A percentile compares a stretch with the other conserved stretches of the same genome.
phyloP scores from a whole-genome alignment of 352 stramenopile genomes.

The Globisporangium middletonii region DNA sequence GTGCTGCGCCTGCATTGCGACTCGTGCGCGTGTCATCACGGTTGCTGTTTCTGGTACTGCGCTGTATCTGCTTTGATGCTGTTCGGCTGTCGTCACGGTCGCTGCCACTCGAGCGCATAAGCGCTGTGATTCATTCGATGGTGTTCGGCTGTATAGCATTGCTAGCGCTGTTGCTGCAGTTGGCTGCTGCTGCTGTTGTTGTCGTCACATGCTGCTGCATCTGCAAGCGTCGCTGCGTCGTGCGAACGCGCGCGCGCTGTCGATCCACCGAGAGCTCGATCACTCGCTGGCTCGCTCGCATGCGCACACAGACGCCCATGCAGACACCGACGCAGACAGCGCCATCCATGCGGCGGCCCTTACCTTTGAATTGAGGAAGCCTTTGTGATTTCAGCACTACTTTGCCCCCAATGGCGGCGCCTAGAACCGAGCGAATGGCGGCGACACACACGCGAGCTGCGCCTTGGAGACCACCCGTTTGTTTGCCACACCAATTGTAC shows the following conservation, averaged over 20 bases:
- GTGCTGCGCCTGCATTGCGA: no score
- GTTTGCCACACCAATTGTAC: no score
- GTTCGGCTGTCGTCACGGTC: neutral
- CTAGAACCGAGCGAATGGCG: constrained; percentile 13
- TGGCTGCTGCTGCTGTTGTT: constrained; percentile 2
- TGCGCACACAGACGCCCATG: neutral
- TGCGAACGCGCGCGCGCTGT: no score
- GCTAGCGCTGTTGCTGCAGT: neutral
- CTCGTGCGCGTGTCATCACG: no score
- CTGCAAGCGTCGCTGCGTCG: neutral
- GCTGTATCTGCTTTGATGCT: neutral
- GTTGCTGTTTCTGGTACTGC: neutral
- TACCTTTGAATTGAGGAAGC: constrained; percentile 83
- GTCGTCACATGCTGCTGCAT: neutral
- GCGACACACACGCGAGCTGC: constrained; percentile 3
- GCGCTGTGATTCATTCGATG: no score
- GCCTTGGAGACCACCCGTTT: no score
- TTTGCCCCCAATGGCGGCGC: constrained; percentile 12
- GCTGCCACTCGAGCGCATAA: no score
- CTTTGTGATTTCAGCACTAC: constrained; percentile 87
- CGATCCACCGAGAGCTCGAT: neutral
- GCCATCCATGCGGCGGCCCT: constrained; percentile 16
- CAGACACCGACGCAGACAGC: neutral
- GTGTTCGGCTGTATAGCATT: no score
- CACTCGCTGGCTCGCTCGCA: constrained; percentile 3